Conservation (phyloP, 2,329 filamentous ascomycete genomes). For the Rhynchosporium secalis region DNA sequence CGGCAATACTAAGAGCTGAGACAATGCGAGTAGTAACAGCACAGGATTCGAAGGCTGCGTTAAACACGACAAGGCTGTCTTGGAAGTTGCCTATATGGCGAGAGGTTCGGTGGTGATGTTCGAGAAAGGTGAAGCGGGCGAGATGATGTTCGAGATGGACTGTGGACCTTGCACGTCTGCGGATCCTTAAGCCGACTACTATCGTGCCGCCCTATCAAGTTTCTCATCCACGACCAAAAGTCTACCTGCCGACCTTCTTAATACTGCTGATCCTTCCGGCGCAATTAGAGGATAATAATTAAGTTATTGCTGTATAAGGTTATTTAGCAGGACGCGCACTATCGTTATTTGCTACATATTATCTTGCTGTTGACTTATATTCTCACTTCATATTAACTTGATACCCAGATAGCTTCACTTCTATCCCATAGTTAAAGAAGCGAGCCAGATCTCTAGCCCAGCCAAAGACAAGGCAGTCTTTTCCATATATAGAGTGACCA, state of each 20-base stretch:
- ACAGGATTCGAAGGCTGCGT: conserved; percentile 23
- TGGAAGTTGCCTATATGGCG: conserved; percentile 31
- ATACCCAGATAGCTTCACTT: background rate
- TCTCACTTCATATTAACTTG: background rate
- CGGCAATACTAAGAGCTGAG: conserved; percentile 15
- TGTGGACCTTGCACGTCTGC: conserved; percentile 3
- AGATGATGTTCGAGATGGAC: conserved; percentile 14
- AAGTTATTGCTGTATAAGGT: background rate
- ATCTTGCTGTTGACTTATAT: background rate
- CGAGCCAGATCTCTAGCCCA: background rate
- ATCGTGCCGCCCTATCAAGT: conserved; percentile 14
- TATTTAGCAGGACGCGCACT: background rate
- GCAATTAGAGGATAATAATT: background rate
- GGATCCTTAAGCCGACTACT: conserved; percentile 9
- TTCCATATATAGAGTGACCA: conserved; percentile 20
- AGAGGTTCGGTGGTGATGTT: conserved; percentile 9
- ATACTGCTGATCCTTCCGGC: conserved; percentile 14
- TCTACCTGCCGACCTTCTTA: conserved; percentile 24
- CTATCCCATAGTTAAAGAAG: background rate
- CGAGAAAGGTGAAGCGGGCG: conserved; percentile 4
- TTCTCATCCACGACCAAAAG: background rate
- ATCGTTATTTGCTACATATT: background rate
- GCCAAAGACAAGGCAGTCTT: background rate
- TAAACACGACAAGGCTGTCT: conserved; percentile 27
- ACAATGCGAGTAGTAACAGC: conserved; percentile 9